A percentile compares a stretch with the other conserved stretches of the same genome.
These are phyloP conservation scores for Phytophthora pinifolia DNA, from an alignment of 352 stramenopile genomes.

Conservation along the genomic window DNA sequence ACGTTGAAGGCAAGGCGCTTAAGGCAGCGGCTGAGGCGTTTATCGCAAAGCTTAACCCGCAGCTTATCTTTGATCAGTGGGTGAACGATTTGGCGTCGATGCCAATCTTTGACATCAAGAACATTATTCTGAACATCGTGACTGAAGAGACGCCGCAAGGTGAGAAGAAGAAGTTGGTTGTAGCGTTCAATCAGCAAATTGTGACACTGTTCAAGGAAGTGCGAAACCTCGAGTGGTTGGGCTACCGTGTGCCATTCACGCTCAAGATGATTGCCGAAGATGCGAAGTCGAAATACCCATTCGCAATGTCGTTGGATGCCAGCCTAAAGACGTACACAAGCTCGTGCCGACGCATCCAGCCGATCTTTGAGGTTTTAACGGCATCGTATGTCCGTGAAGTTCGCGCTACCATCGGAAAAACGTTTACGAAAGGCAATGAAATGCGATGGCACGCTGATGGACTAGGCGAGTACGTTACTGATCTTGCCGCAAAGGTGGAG, in stretches of 20 bases:
- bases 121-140: conserved; percentile 90
- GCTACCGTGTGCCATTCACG: conserved; percentile 96
- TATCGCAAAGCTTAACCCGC: conserved; percentile 84
- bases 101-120: conserved; percentile 91
- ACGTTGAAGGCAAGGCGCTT: conserved; percentile 96
- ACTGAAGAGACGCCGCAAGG: conserved; percentile 75
- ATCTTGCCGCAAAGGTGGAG: conserved; percentile 93
- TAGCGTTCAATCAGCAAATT: conserved; percentile 97
- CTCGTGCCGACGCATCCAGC: conserved; percentile 76
- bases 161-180: conserved; percentile 76
- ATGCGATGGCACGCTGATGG: conserved; percentile 89
- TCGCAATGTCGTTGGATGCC: conserved; percentile 96
- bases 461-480: conserved; percentile 84
- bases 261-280: conserved; percentile 96
- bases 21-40: conserved; percentile 90
- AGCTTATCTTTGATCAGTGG: conserved; percentile 96
- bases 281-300: conserved; percentile 96
- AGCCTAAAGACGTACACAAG: conserved; percentile 95
- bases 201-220: conserved; percentile 99
- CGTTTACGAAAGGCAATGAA: conserved; percentile 87
- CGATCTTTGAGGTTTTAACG: conserved; percentile 80
- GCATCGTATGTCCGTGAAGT: conserved; percentile 81
- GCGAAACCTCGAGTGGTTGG: conserved; percentile 97
- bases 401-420: conserved; percentile 85
- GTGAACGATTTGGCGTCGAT: conserved; percentile 91